Conservation (phyloP, 2,329 filamentous ascomycete genomes). For the Cladophialophora psammophila region DNA sequence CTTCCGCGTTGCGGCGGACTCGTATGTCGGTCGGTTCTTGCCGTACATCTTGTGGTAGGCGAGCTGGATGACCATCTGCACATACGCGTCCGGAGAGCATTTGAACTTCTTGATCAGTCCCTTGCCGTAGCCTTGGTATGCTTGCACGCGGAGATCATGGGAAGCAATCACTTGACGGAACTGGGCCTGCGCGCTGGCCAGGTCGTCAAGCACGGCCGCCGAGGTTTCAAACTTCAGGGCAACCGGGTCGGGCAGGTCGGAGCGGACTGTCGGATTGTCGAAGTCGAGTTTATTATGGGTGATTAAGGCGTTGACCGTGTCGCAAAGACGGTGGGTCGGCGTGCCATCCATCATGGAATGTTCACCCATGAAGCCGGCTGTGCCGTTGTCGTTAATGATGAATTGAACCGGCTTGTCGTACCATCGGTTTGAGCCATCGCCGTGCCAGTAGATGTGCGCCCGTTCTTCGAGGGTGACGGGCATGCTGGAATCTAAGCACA, state of each 20-base stretch:
- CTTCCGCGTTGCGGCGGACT: conserved; percentile 90
- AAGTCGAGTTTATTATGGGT: conserved; percentile 95
- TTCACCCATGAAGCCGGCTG: conserved; percentile 96
- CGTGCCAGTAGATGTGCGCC: conserved; percentile 96
- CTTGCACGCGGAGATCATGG: conserved; percentile 91
- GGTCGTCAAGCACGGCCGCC: conserved; percentile 75
- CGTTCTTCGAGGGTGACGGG: conserved; percentile 96
- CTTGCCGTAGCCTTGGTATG: conserved; percentile 97
- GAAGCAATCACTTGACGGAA: conserved; percentile 82
- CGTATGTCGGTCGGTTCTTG: conserved; percentile 96
- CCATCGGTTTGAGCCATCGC: conserved; percentile 94
- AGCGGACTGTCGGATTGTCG: conserved; percentile 77
- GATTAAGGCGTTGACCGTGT: conserved; percentile 90
- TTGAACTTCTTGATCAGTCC: conserved; percentile 99
- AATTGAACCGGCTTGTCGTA: conserved; percentile 98
- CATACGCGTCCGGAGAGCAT: conserved; percentile 95
- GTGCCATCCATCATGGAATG: conserved; percentile 99
- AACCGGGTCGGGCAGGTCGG: conserved; percentile 81
- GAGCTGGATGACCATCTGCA: conserved; percentile 98
- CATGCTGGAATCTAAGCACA: conserved; percentile 90
- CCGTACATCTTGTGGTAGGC: conserved; percentile 99
- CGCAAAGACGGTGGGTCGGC: conserved; percentile 93
- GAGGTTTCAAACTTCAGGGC: conserved; percentile 80
- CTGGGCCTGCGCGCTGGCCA: conserved; percentile 78
- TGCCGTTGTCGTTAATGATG: conserved; percentile 97